Base-by-base conservation (phyloP, 169 alveolate genomes). In the Plasmodium vivax region DNA sequence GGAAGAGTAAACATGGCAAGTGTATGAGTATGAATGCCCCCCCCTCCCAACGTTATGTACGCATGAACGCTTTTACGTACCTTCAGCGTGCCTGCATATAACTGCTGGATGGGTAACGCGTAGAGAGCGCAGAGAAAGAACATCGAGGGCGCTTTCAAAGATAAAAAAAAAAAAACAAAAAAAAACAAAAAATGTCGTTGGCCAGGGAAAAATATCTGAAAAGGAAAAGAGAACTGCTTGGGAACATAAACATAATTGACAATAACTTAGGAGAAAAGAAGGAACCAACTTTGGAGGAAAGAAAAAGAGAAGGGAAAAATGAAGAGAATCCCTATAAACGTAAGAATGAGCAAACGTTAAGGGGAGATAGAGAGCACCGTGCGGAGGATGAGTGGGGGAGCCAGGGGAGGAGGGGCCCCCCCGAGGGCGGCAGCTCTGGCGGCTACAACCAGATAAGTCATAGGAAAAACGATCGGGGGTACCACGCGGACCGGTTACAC, bases 171-270 rank as follows among this genome's bases (percentile, higher is more conserved):
- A 23, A 81, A 41, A 5, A 81, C 27, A 23, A 23, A 79, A 79
- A 51, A 81, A 19, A 14, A 9, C 51, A 30, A 0, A 90, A 90
- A 80, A 90, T 90, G 94, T 90, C 94, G 56, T 68, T 90, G 71
- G 94, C 94, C 32, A 79, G 94, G 58, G 94, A 90, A 72, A 90
- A 74, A 41, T 90, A 90, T 90, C 68, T 90, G 38, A 90, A 90
- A 80, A 58, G 94, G 72, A 90, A 90, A 90, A 90, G 94, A 43
- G 94, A 90, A 79, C 51, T 90, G 34, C 85, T 90, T 7, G 94
- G 71, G 82, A 90, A 81, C 58, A 90, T 90, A 79, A 90, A 80
- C 36, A 51, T 90, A 62, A 79, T 73, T 90, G 94, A 90, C 74
- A 90, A 34, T 19, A 81, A 62, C 47, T 38, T 74, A 51, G 85